A percentile compares a stretch with the other conserved stretches of the same genome.
These are phyloP conservation scores for Gaultheria prostrata DNA, from an alignment of 148 eudicot species.

Conservation along the genomic window DNA sequence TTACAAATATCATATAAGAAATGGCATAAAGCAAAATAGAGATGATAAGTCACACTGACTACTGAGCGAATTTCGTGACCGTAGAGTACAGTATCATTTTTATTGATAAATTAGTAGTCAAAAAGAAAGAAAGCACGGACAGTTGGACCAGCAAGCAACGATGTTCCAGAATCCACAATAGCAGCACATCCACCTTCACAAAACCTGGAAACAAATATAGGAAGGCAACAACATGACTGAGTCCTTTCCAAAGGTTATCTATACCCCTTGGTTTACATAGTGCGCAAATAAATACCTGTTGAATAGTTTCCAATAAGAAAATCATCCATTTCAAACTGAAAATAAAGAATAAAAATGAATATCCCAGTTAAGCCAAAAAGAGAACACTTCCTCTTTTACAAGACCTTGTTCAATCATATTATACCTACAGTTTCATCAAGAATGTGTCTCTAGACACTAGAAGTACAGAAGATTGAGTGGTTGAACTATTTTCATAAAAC, in stretches of 20 bases:
- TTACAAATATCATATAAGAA: neutral
- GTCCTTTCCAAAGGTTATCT: neutral
- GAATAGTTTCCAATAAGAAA: conserved; percentile 60
- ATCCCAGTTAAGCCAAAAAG: conserved; percentile 84
- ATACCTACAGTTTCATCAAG: conserved; percentile 46
- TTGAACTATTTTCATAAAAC: neutral
- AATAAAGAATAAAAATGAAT: neutral
- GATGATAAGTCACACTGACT: neutral
- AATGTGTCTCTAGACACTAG: neutral
- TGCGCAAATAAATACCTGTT: conserved; percentile 47
- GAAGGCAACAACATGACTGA: neutral
- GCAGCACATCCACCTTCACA: conserved; percentile 78
- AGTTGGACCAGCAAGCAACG: conserved; percentile 83
- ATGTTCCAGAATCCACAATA: conserved; percentile 84
- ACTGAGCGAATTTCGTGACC: neutral
- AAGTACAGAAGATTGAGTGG: neutral
- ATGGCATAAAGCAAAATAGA: neutral
- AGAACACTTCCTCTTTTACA: conserved; percentile 57
- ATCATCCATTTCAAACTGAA: conserved; percentile 81
- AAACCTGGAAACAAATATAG: conserved; percentile 41
- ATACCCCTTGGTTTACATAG: neutral
- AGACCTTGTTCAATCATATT: conserved; percentile 76
- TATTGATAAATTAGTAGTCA: neutral
- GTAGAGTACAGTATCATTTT: neutral
- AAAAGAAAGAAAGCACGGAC: conserved; percentile 33